phyloP scores from a whole-genome alignment of 208 protist genomes.

The Vickermania ingenoplastis region DNA sequence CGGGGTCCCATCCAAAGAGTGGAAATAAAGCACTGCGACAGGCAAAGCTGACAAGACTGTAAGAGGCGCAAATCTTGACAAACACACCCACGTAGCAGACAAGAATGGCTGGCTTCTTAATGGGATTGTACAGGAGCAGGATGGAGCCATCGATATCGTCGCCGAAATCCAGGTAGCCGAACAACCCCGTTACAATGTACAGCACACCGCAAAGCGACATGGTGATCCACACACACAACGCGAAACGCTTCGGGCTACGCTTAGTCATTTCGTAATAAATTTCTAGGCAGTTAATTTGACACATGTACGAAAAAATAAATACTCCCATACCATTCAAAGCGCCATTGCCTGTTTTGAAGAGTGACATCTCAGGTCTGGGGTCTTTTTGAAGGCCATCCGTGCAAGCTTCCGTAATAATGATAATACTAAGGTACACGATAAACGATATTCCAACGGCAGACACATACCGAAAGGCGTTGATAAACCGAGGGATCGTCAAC shows the following conservation, averaged over 20 bases:
- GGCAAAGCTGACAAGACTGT: slow-evolving; percentile 16
- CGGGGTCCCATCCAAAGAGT: slow-evolving; percentile 15
- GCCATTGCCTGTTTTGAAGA: slow-evolving; percentile 16
- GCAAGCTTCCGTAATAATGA: slow-evolving; percentile 32
- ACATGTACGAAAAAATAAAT: slow-evolving; percentile 56
- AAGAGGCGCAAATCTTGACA: slow-evolving; percentile 16
- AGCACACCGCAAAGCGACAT: slow-evolving; percentile 38
- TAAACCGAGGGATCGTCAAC: slow-evolving; percentile 37
- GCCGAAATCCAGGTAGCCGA: slow-evolving; percentile 63
- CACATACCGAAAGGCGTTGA: slow-evolving; percentile 54
- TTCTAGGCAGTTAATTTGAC: slow-evolving; percentile 43
- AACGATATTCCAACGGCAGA: slow-evolving; percentile 41
- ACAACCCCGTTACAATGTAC: slow-evolving; percentile 43
- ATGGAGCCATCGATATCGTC: slow-evolving; percentile 8
- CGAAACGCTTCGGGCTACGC: slow-evolving; percentile 13
- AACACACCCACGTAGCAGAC: slow-evolving; percentile 15
- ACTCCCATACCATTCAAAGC: slow-evolving; percentile 23
- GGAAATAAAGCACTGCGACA: slow-evolving; percentile 32
- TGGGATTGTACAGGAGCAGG: slow-evolving; percentile 18
- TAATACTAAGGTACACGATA: slow-evolving; percentile 50
- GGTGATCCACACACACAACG: slow-evolving; percentile 8
- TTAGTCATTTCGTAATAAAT: slow-evolving; percentile 32
- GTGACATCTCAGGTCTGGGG: background rate
- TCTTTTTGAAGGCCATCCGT: slow-evolving; percentile 18
- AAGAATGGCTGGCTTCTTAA: slow-evolving; percentile 10